Evolutionary conservation across 179 eudicot genomes (phyloP), one percentile per base, ranked within the genome.

Genomic region (Pouteria campechiana): DNA sequence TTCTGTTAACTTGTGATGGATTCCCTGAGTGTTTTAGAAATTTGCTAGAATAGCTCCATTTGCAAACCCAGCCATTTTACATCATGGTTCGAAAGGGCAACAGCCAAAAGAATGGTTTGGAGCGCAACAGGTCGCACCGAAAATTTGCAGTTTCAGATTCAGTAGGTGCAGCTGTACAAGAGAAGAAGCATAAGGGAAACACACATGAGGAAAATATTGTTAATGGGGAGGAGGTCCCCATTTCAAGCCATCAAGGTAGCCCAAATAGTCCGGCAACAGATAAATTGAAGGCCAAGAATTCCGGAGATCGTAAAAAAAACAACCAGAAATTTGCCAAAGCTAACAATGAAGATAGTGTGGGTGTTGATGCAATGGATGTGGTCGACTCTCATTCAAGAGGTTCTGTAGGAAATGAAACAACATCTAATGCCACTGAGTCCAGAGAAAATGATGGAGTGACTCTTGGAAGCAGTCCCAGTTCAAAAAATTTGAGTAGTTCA

Each of bases 61-160:
- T 52, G 37, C 33, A 25, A 46, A 30, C 37, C 28, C 31, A 7
- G 20, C 32, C 47, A 11, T 18, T 41, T 3, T 33, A 25, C 21
- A 32, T 25, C 28, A 89, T 89, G 97, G 95, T 89, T 58, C 82
- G 86, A 41, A 85, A 77, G 68, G 78, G 83, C 50, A 81, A 66
- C 65, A 86, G 68, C 48, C 76, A 60, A 8, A 89, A 76, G 70
- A 75, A 68, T 46, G 88, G 87, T 6, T 39, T 28, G 59, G 81
- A 73, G 44, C 69, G 64, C 38, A 48, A 46, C 48, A 47, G 73
- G 39, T 46, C 67, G 47, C 75, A 61, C 51, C 65, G 41, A 42
- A 79, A 62, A 32, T 72, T 63, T 52, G 83, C 65, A 63, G 76
- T 63, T 49, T 44, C 58, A 33, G 83, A 67, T 34, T 60, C 75